Conservation (phyloP, 805 yeast genomes). For the Candida nemodendra region DNA sequence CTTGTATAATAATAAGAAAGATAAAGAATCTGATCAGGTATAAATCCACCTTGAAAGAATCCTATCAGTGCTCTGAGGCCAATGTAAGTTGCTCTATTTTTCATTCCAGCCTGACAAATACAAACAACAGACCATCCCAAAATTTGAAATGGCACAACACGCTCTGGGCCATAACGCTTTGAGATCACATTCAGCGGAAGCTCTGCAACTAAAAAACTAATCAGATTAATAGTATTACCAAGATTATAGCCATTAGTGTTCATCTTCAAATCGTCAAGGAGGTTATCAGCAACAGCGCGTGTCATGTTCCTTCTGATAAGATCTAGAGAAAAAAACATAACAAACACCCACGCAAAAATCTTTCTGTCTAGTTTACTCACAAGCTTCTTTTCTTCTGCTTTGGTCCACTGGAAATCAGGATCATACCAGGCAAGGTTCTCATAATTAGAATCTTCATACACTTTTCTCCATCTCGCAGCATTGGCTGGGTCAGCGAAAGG, state of each 20-base stretch:
- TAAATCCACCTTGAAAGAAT: conserved; percentile 43
- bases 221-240: conserved; percentile 47
- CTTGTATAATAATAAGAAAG: conserved; percentile 15
- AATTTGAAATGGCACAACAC: conserved; percentile 37
- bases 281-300: conserved; percentile 42
- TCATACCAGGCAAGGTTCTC: conserved; percentile 37
- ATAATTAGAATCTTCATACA: conserved; percentile 34
- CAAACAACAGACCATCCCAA: conserved; percentile 42
- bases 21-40: conserved; percentile 12
- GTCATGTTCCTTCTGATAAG: conserved; percentile 45
- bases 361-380: conserved; percentile 37
- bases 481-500: conserved; percentile 32
- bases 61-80: conserved; percentile 41
- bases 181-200: conserved; percentile 41
- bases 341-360: conserved; percentile 41
- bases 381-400: conserved; percentile 24
- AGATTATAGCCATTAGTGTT: conserved; percentile 45
- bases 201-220: conserved; percentile 41
- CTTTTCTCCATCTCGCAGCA: conserved; percentile 31
- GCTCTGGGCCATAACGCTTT: conserved; percentile 38
- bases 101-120: conserved; percentile 41
- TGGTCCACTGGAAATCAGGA: conserved; percentile 36
- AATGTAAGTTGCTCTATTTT: conserved; percentile 37
- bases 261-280: conserved; percentile 39
- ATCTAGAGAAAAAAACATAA: conserved; percentile 41